Base-by-base conservation (phyloP, 352 stramenopile genomes). In the Peronosclerospora sorghi region DNA sequence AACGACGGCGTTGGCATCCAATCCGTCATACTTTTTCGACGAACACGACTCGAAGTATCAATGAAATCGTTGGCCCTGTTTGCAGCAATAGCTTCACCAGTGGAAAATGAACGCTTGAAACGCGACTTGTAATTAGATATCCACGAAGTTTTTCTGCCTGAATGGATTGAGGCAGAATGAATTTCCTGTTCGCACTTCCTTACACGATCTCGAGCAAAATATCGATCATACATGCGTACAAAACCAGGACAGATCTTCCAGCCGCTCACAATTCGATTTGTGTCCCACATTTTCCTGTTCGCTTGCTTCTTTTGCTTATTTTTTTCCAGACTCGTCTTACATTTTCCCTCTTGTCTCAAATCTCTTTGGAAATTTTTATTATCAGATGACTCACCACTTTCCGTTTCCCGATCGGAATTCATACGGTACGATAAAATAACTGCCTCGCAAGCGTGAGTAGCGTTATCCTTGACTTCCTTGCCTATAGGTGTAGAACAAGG, bases 201-300 rank as follows among this genome's bases (percentile, higher is more conserved):
- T 3, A 41, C 17, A 29, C 41, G 37, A 28, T 55, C 50, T 6
- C 47, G 47, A 0, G 58, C 49, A 30, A 86, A 76, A 45, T 70
- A 77, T n/a, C 71, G 70, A 24, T 82, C 68, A 30, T 71, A 83
- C 36, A 86, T 74, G 35, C 71, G 70, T 19, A 83, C 46, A 26
- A 86, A 75, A n/a, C 71, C 73, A 15, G 73, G 70, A 41, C 70
- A 86, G 24, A 86, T 65, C 21, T 76, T 70, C 48, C 68, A 77
- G 23, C 48, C 48, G 32, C 43, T 61, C 19, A 66, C 60, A 15
- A 74, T 62, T 32, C 59, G 40, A 37, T 54, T 67, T 9, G 61
- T 65, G 8, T 44, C 51, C 37, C 53, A 69, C 41, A 54, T 59
- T 17, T 56, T 64, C 39, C 48, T 62, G 5, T 61, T 43, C 8